These are phyloP conservation scores for Lipomyces oligophaga DNA, from an alignment of 805 yeast species.

Conservation along the genomic window DNA sequence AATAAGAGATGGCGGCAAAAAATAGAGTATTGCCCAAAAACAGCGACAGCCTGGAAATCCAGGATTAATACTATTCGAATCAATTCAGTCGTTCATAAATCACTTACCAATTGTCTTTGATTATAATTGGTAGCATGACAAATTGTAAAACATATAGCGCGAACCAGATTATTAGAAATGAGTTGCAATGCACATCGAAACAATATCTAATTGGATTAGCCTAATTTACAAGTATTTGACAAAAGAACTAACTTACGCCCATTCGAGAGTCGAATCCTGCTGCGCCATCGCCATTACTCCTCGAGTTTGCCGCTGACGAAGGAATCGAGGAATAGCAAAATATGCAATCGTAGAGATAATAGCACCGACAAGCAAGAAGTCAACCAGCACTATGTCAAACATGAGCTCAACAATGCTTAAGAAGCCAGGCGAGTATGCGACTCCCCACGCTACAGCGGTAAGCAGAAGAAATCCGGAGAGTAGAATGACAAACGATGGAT, in stretches of 20 bases:
- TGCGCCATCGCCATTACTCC: slow-evolving; percentile 35
- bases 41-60: slow-evolving; percentile 48
- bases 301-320: slow-evolving; percentile 42
- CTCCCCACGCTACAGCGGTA: slow-evolving; percentile 87
- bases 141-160: slow-evolving; percentile 70
- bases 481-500: slow-evolving; percentile 79
- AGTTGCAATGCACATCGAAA: slow-evolving; percentile 89
- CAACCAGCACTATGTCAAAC: slow-evolving; percentile 78
- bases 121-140: slow-evolving; percentile 65
- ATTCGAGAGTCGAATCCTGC: slow-evolving; percentile 56
- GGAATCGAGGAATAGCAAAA: slow-evolving; percentile 63
- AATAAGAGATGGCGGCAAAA: slow-evolving; percentile 67
- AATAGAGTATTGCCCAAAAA: slow-evolving; percentile 77
- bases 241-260: slow-evolving; percentile 54
- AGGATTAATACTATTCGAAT: neutral
- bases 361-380: slow-evolving; percentile 68
- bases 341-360: slow-evolving; percentile 69
- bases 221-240: neutral
- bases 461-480: slow-evolving; percentile 61
- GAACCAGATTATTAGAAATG: slow-evolving; percentile 79
- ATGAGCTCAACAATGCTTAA: slow-evolving; percentile 62
- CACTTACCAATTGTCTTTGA: slow-evolving; percentile 51
- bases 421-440: slow-evolving; percentile 66
- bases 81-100: neutral
- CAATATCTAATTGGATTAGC: slow-evolving; percentile 44